Percentiles rank a stretch among this genome's conserved stretches.
These are phyloP conservation scores for Aspergillus eucalypticola DNA, from an alignment of 2,329 filamentous ascomycete species.

Conservation along the genomic window DNA sequence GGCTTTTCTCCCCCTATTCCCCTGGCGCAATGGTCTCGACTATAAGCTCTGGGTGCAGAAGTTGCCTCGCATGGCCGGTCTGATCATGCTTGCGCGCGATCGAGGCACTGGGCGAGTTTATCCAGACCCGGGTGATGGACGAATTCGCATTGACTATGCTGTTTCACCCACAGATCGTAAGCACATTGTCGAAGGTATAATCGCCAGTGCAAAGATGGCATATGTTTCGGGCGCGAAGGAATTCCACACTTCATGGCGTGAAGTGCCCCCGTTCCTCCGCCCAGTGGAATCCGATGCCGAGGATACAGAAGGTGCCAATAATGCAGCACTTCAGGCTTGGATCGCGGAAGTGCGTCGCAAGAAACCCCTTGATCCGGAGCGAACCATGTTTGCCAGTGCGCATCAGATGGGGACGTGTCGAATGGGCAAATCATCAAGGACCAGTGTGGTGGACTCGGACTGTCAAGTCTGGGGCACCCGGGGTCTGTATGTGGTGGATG, in stretches of 20 bases:
- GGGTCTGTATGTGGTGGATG: slow-evolving; percentile 51
- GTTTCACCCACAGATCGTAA: slow-evolving; percentile 70
- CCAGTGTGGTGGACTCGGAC: slow-evolving; percentile 47
- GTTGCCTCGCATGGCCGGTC: slow-evolving; percentile 68
- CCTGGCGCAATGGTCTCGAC: slow-evolving; percentile 68
- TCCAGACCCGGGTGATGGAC: slow-evolving; percentile 67
- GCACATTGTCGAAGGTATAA: slow-evolving; percentile 69
- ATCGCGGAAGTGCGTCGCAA: slow-evolving; percentile 49
- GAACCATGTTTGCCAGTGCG: slow-evolving; percentile 45
- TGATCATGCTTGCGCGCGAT: slow-evolving; percentile 74
- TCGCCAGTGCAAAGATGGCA: slow-evolving; percentile 72
- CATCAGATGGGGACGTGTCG: slow-evolving; percentile 56
- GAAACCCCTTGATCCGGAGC: slow-evolving; percentile 51
- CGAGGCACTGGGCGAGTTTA: slow-evolving; percentile 73
- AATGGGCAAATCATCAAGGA: slow-evolving; percentile 45
- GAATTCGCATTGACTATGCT: slow-evolving; percentile 68
- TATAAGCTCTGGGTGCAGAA: slow-evolving; percentile 72
- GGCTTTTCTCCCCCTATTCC: slow-evolving; percentile 60
- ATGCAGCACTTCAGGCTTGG: slow-evolving; percentile 57
- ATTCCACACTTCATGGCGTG: slow-evolving; percentile 67
- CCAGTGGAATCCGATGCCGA: slow-evolving; percentile 27
- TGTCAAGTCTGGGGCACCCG: slow-evolving; percentile 51
- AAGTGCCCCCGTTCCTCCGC: slow-evolving; percentile 64
- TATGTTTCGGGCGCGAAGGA: slow-evolving; percentile 79
- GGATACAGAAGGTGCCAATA: slow-evolving; percentile 51